Evolutionary conservation across 2,329 filamentous ascomycete genomes (phyloP).

Genomic region (Stromatinia cepivora): DNA sequence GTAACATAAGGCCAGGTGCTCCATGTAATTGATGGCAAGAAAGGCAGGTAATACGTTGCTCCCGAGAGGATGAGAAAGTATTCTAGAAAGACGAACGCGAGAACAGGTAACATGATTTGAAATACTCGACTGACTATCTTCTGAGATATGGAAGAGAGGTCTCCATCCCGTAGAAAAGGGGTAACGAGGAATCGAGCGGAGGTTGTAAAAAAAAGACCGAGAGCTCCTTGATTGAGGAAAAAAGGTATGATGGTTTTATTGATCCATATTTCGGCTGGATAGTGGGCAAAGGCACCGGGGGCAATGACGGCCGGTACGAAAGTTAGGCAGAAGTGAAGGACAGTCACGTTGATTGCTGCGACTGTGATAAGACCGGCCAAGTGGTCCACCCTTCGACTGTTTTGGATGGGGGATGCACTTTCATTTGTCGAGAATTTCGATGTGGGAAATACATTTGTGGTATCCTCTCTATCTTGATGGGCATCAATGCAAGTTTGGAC

Average conservation of each 20-base stretch:
- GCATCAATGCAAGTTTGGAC: background rate
- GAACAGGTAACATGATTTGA: slow-evolving; percentile 49
- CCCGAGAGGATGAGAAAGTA: slow-evolving; percentile 50
- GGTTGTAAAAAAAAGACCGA: slow-evolving; percentile 51
- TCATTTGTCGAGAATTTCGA: slow-evolving; percentile 8
- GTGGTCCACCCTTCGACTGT: slow-evolving; percentile 44
- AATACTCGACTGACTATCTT: slow-evolving; percentile 48
- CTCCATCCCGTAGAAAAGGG: slow-evolving; percentile 46
- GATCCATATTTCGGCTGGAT: slow-evolving; percentile 45
- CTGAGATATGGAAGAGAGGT: slow-evolving; percentile 47
- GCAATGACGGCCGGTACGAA: slow-evolving; percentile 44
- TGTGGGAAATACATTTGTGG: background rate
- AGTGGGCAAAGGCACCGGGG: slow-evolving; percentile 40
- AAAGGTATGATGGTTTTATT: slow-evolving; percentile 47
- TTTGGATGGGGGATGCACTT: background rate
- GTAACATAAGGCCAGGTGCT: slow-evolving; percentile 50
- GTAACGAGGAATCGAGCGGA: slow-evolving; percentile 49
- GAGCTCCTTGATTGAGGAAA: slow-evolving; percentile 49
- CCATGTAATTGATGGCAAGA: slow-evolving; percentile 49
- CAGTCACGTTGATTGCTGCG: slow-evolving; percentile 47
- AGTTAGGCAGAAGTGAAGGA: slow-evolving; percentile 48
- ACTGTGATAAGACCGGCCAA: slow-evolving; percentile 49
- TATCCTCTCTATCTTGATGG: background rate
- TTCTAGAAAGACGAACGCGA: slow-evolving; percentile 46
- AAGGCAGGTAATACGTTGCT: slow-evolving; percentile 46